phyloP scores from a whole-genome alignment of 2,329 filamentous ascomycete genomes.

The Clarireedia hainanense region DNA sequence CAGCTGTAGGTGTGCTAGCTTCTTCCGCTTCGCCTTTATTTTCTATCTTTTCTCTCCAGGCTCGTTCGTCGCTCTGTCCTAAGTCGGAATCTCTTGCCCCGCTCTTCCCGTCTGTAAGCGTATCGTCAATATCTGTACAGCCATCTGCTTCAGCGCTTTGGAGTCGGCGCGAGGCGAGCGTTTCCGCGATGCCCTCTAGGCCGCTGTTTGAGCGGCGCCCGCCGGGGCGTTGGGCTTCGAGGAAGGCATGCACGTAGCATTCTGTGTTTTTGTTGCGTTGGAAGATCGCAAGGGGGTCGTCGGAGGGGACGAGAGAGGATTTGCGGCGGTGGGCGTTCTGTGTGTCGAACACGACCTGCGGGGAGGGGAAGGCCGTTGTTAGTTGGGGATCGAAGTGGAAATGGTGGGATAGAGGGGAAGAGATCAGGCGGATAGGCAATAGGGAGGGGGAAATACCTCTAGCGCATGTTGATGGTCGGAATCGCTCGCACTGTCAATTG shows the following conservation, averaged over 20 bases:
- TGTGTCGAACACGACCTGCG: slow-evolving; percentile 53
- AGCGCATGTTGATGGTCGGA: slow-evolving; percentile 30
- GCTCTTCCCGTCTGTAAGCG: background rate
- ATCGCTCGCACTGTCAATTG: slow-evolving; percentile 25
- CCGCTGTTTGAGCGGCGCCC: slow-evolving; percentile 24
- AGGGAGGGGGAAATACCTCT: slow-evolving; percentile 35
- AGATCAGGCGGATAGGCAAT: background rate
- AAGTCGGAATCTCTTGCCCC: background rate
- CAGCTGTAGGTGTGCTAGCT: background rate
- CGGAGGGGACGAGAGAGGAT: slow-evolving; percentile 52
- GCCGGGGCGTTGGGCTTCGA: slow-evolving; percentile 46
- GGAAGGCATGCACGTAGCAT: slow-evolving; percentile 58
- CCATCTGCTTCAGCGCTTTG: slow-evolving; percentile 1
- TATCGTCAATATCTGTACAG: slow-evolving; percentile 4
- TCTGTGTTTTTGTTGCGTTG: slow-evolving; percentile 39
- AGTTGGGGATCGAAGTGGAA: background rate
- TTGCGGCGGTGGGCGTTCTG: slow-evolving; percentile 55
- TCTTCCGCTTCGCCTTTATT: slow-evolving; percentile 1
- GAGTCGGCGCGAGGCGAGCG: slow-evolving; percentile 14
- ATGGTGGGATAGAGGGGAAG: background rate
- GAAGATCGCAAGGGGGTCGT: slow-evolving; percentile 34
- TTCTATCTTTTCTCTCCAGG: slow-evolving; percentile 38
- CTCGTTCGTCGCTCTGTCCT: slow-evolving; percentile 49
- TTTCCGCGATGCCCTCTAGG: slow-evolving; percentile 25
- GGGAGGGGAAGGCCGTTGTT: background rate